Percentiles rank a stretch among this genome's conserved stretches.
These are phyloP conservation scores for Parastagonospora avenae DNA, from an alignment of 2,329 filamentous ascomycete genomes.

Conservation along the genomic window DNA sequence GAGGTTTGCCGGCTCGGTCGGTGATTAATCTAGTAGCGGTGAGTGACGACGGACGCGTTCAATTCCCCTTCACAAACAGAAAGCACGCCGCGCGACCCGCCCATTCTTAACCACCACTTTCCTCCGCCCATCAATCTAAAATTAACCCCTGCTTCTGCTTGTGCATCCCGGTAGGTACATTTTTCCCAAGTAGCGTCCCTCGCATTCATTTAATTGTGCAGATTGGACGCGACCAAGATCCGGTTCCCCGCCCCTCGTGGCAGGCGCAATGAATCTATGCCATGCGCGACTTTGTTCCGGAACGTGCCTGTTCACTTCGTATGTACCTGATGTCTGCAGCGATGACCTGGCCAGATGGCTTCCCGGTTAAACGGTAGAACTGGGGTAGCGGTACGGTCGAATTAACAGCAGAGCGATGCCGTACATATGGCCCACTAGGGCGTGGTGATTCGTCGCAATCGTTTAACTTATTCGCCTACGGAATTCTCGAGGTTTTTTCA, in stretches of 20 bases:
- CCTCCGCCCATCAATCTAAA: slow-evolving; percentile 22
- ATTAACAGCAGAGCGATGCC: neutral
- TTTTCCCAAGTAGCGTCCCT: slow-evolving; percentile 3
- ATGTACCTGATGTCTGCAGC: neutral
- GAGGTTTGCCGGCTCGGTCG: neutral
- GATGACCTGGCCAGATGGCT: slow-evolving; percentile 1
- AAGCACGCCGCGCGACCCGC: neutral
- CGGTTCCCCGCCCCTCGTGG: slow-evolving; percentile 29
- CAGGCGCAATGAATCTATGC: slow-evolving; percentile 14
- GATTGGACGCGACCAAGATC: slow-evolving; percentile 17
- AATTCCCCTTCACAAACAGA: neutral
- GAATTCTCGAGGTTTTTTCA: neutral
- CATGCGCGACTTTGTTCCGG: slow-evolving; percentile 4
- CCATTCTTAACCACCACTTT: slow-evolving; percentile 16
- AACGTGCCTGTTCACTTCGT: slow-evolving; percentile 3
- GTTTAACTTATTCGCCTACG: slow-evolving; percentile 6
- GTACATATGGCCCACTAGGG: neutral
- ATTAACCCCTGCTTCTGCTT: slow-evolving; percentile 4
- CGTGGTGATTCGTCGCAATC: neutral
- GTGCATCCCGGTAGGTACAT: neutral
- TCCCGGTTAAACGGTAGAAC: slow-evolving; percentile 20
- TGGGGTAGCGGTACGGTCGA: slow-evolving; percentile 1
- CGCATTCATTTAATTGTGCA: slow-evolving; percentile 12
- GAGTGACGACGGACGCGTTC: neutral
- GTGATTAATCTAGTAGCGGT: neutral